Base-by-base conservation (phyloP, 139 green algal species). In the Chlamydomonas incerta region DNA sequence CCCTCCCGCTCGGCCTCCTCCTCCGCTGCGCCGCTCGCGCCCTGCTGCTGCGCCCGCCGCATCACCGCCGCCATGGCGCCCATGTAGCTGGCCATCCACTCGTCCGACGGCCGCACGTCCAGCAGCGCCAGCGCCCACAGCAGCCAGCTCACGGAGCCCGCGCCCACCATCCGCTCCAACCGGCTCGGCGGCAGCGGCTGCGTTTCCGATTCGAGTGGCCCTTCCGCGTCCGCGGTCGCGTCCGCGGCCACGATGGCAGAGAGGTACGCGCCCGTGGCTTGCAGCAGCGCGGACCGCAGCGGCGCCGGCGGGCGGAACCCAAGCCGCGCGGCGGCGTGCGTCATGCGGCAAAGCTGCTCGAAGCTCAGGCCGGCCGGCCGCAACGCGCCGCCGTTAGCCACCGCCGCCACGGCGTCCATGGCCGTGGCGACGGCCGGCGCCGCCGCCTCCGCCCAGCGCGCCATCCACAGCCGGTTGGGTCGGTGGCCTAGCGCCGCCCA, bases 401-500 rank as follows among this genome's bases (percentile, higher is more conserved):
- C 41, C 41, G 5, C 41, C 41, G 8, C 41, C 41, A 8, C 41
- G 41, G 5, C 41, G 5, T 50, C 41, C 41, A 8, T 8, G 6
- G 41, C 41, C 41, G 41, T 8, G 14, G 10, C 2, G 9, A 83
- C 6, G 15, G 26, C 21, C 1, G 76, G 75, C 52, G 74, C 50
- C 37, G 87, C 37, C 31, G 66, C 76, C 37, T 69, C 83, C 11
- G 83, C 55, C 82, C 82, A 91, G 23, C 88, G 80, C 57, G 63
- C n/a, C 80, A 89, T 50, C 87, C 86, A 77, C 47, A 83, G 69
- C 46, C 86, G 74, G n/a, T 55, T 72, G 29, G 81, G 81, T n/a
- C 85, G 89, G 82, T 94, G 95, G 3, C 93, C 73, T n/a, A 83
- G 20, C 10, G n/a, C 46, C 46, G n/a, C 77, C 29, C 74, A 13